Base-by-base conservation (phyloP, 352 stramenopile species). In the Phytopythium chamaehyphon region DNA sequence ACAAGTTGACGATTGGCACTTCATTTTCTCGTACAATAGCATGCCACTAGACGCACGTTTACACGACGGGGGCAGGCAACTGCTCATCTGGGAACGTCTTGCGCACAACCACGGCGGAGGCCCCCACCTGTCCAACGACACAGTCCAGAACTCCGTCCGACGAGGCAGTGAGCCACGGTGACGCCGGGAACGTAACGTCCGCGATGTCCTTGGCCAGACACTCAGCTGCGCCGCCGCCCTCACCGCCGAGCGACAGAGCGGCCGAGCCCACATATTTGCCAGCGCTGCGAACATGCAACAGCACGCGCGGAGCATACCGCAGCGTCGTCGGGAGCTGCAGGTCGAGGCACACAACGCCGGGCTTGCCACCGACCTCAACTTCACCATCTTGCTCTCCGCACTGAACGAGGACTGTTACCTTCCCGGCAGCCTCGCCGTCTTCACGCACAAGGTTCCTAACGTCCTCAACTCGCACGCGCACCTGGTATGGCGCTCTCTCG, bases 381-480 rank as follows among this genome's bases (percentile, higher is more conserved):
- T n/a, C 16, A 24, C 16, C 28, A 9, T 50, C 44, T 23, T 82
- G 55, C 43, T 83, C 83, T 56, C 67, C 76, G 59, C 84, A 90
- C 40, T 86, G 71, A 23, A 90, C 62, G n/a, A 70, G 67, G 36
- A 86, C 58, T 15, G 51, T 51, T 16, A 33, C 55, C 12, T 7
- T 56, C 16, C 40, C 31, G 21, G 21, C 14, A 6, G 40, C 46
- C 6, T 23, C 40, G 16, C n/a, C 39, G 38, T 52, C 26, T 16
- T 47, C 14, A 7, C 18, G 59, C 44, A 67, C 58, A 28, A 80
- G 56, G 39, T 71, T 64, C 26, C 64, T 61, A n/a, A 66, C 64
- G 43, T 81, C 75, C 44, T 86, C 69, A 10, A 95, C 47, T 9
- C 84, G 82, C 35, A 88, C 76, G 35, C 80, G 83, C 33, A 95